Percentiles rank a stretch among this genome's conserved stretches.
phyloP scores from a whole-genome alignment of 139 green algal genomes.

The Closterium sp. region DNA sequence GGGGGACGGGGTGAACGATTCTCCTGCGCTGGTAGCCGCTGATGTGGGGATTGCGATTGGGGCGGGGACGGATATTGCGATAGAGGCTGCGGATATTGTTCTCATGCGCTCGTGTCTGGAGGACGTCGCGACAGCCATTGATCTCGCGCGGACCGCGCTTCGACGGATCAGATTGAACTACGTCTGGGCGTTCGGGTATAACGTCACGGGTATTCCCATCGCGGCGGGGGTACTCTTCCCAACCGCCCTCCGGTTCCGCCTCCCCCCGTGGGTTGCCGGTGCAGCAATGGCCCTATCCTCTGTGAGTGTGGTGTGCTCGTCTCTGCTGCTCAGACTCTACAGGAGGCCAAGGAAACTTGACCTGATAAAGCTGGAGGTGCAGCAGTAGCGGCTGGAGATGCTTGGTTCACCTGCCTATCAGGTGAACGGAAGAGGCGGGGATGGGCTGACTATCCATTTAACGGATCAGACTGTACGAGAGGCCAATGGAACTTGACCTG shows the following conservation, averaged over 20 bases:
- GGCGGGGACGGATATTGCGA: slow-evolving; percentile 75
- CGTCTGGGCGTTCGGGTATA: slow-evolving; percentile 92
- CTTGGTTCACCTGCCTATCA: background rate
- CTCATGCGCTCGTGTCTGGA: slow-evolving; percentile 87
- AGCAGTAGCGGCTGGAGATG: background rate
- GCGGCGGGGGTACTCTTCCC: slow-evolving; percentile 78
- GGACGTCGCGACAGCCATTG: slow-evolving; percentile 83
- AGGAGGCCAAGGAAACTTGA: slow-evolving; percentile 55
- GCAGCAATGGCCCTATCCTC: slow-evolving; percentile 85
- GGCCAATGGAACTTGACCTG: slow-evolving; percentile 51
- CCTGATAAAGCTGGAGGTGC: slow-evolving; percentile 1
- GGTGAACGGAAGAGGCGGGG: background rate
- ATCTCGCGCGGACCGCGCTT: slow-evolving; percentile 81
- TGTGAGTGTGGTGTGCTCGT: slow-evolving; percentile 83
- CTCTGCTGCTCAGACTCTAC: slow-evolving; percentile 78
- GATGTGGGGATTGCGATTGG: slow-evolving; percentile 95
- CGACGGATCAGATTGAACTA: slow-evolving; percentile 89
- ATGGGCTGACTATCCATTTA: background rate
- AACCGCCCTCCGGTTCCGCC: slow-evolving; percentile 57
- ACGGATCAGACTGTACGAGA: slow-evolving; percentile 62
- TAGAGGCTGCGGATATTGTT: slow-evolving; percentile 83
- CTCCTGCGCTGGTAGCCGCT: slow-evolving; percentile 86
- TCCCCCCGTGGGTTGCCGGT: slow-evolving; percentile 91
- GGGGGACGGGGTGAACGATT: slow-evolving; percentile 97
- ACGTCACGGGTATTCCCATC: slow-evolving; percentile 81